A percentile compares a stretch with the other conserved stretches of the same genome.
phyloP scores from a whole-genome alignment of 768 basidiomycete genomes.

The Lentinus brumalis region DNA sequence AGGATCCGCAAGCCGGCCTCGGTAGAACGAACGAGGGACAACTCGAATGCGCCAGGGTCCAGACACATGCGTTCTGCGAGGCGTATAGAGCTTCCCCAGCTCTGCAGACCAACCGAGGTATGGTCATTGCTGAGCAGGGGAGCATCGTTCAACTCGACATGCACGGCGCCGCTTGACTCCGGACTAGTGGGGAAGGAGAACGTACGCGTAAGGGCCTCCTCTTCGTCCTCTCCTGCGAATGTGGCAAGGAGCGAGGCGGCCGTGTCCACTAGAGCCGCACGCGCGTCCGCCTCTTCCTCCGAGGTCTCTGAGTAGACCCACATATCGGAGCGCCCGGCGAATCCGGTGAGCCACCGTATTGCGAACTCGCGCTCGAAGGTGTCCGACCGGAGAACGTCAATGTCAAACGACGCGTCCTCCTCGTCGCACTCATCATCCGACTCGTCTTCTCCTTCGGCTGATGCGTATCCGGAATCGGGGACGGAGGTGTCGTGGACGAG shows the following conservation, averaged over 20 bases:
- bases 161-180: slow-evolving; percentile 29
- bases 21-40: slow-evolving; percentile 20
- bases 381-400: slow-evolving; percentile 59
- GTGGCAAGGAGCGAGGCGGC: slow-evolving; percentile 59
- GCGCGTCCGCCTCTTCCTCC: slow-evolving; percentile 42
- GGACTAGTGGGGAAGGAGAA: slow-evolving; percentile 47
- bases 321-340: slow-evolving; percentile 59
- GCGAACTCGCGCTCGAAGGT: slow-evolving; percentile 65
- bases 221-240: slow-evolving; percentile 48
- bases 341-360: slow-evolving; percentile 75
- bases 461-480: slow-evolving; percentile 80
- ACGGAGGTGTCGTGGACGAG: slow-evolving; percentile 44
- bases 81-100: slow-evolving; percentile 80
- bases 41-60: slow-evolving; percentile 44
- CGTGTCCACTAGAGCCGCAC: slow-evolving; percentile 51
- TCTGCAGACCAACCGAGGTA: slow-evolving; percentile 81
- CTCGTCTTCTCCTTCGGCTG: slow-evolving; percentile 63
- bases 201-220: slow-evolving; percentile 47
- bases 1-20: slow-evolving; percentile 41
- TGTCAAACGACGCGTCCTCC: slow-evolving; percentile 31
- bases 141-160: slow-evolving; percentile 69
- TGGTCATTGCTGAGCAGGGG: slow-evolving; percentile 65
- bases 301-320: slow-evolving; percentile 42
- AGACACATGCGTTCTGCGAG: slow-evolving; percentile 65
- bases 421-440: slow-evolving; percentile 31